phyloP scores from a whole-genome alignment of 202 grass and related monocot species.

The Digitaria exilis region DNA sequence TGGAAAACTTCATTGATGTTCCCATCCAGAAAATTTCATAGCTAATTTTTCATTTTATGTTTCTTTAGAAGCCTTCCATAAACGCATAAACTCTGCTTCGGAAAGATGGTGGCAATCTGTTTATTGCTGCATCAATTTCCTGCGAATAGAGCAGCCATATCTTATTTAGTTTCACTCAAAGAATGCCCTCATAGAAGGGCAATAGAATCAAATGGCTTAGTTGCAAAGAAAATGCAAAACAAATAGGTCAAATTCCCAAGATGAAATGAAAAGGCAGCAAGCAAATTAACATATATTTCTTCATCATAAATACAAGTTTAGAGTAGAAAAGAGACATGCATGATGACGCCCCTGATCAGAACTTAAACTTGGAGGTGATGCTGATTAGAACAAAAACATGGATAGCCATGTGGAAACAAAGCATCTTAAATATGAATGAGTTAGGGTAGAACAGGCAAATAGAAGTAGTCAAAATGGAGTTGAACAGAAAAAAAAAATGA shows the following conservation, averaged over 20 bases:
- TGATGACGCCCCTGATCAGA: neutral
- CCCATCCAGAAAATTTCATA: neutral
- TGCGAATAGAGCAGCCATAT: slow-evolving; percentile 41
- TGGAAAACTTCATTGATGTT: neutral
- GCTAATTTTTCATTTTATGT: neutral
- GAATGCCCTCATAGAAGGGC: neutral
- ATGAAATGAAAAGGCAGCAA: neutral
- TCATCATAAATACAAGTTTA: neutral
- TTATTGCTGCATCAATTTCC: slow-evolving; percentile 78
- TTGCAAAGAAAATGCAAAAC: slow-evolving; percentile 16
- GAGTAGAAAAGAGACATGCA: neutral
- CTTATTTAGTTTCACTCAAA: neutral
- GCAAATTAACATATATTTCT: neutral
- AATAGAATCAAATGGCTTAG: neutral
- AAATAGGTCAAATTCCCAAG: neutral
- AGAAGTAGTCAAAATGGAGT: neutral
- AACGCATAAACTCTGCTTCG: slow-evolving; percentile 65
- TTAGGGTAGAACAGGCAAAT: neutral
- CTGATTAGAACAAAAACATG: neutral
- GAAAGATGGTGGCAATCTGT: slow-evolving; percentile 57
- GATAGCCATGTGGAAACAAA: neutral
- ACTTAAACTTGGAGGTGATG: neutral
- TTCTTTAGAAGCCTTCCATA: slow-evolving; percentile 63
- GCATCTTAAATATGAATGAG: neutral
- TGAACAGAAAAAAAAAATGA: neutral